Evolutionary conservation across 2,329 filamentous ascomycete species (phyloP).

Genomic region (Dactylonectria macrodidyma): DNA sequence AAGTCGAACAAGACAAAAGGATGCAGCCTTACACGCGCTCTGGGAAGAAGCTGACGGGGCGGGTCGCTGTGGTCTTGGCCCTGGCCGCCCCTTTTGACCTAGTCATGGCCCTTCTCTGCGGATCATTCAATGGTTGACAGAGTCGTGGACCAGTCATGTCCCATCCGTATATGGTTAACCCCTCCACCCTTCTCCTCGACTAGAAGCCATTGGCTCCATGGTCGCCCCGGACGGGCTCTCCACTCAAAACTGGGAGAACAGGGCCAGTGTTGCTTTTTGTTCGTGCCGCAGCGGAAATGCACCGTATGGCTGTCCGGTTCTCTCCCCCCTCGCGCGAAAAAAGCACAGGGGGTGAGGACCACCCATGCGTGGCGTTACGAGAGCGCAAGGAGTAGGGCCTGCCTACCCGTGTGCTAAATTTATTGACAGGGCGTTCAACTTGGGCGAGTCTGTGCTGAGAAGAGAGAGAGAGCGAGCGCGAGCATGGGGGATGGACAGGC

Average conservation of each 20-base stretch:
- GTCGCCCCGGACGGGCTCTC: neutral
- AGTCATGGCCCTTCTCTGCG: too few species aligned
- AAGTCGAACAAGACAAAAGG: neutral
- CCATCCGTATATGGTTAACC: neutral
- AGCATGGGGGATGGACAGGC: neutral
- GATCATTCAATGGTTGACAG: too few species aligned
- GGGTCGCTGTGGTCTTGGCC: neutral
- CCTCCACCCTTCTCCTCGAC: too few species aligned
- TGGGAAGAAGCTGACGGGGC: neutral
- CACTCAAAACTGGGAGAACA: neutral
- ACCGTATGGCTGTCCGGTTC: neutral
- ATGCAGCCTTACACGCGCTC: neutral
- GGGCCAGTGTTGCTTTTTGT: neutral
- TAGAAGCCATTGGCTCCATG: neutral
- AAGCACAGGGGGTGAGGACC: neutral
- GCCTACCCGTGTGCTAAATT: slow-evolving; percentile 2
- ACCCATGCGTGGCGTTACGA: slow-evolving; percentile 6
- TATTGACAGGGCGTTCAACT: neutral
- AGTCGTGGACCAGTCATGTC: neutral
- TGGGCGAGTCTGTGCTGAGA: neutral
- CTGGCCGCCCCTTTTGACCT: neutral
- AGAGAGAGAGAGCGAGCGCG: neutral
- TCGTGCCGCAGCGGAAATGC: neutral
- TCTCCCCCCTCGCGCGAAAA: neutral
- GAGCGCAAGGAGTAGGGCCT: neutral